Percentiles rank a stretch among this genome's conserved stretches.
phyloP scores from a whole-genome alignment of 768 basidiomycete genomes.

The Mycena pura region DNA sequence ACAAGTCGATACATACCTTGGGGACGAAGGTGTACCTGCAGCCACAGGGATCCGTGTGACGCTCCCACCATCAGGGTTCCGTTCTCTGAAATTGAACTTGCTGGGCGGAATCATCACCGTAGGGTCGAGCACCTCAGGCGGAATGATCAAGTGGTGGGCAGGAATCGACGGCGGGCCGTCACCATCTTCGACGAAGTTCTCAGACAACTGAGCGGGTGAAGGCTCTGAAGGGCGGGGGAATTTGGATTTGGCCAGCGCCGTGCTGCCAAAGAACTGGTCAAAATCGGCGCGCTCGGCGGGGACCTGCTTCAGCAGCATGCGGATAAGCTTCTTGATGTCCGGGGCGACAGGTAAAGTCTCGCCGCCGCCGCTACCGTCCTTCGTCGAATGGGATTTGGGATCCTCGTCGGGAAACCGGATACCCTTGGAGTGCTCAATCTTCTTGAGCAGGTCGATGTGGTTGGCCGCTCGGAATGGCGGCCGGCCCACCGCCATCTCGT shows the following conservation, averaged over 20 bases:
- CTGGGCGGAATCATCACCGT: conserved; percentile 84
- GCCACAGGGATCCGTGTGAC: conserved; percentile 32
- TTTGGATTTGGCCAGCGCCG: conserved; percentile 77
- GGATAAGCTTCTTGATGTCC: conserved; percentile 85
- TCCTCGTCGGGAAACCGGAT: conserved; percentile 96
- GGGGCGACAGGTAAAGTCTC: conserved; percentile 66
- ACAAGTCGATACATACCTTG: conserved; percentile 29
- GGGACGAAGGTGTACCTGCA: conserved; percentile 29
- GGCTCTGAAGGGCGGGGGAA: conserved; percentile 64
- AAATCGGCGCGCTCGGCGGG: conserved; percentile 88
- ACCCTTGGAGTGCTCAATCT: conserved; percentile 90
- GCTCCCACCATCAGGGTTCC: conserved; percentile 29
- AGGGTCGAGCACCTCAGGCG: conserved; percentile 81
- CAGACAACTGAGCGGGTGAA: conserved; percentile 36
- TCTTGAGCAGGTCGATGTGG: conserved; percentile 93
- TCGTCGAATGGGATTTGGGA: conserved; percentile 48
- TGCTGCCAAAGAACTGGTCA: conserved; percentile 90
- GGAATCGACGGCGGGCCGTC: conserved; percentile 57
- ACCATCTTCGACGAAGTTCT: conserved; percentile 40
- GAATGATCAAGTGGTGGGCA: conserved; percentile 77
- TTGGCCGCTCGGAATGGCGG: conserved; percentile 96
- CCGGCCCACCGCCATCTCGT: conserved; percentile 92
- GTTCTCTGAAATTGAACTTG: conserved; percentile 72
- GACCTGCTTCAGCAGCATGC: conserved; percentile 80
- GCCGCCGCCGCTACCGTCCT: conserved; percentile 48